Percentiles rank a stretch among this genome's conserved stretches.
phyloP scores from a whole-genome alignment of 2,329 filamentous ascomycete genomes.

The Thelonectria rubi region DNA sequence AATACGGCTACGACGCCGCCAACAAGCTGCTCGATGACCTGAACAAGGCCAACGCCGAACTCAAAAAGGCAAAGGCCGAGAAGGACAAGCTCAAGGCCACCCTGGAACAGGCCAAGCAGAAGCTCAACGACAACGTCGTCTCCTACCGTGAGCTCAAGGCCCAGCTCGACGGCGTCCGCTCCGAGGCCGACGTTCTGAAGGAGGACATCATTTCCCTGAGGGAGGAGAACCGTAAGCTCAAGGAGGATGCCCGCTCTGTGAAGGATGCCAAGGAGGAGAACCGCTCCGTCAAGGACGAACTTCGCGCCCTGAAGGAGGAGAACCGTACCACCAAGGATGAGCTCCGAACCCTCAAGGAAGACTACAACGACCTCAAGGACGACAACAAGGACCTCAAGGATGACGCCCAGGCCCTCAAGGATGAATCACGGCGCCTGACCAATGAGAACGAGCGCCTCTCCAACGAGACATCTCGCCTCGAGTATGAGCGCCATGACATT shows the following conservation, averaged over 20 bases:
- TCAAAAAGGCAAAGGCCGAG: conserved; percentile 42
- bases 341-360: conserved; percentile 38
- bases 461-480: conserved; percentile 40
- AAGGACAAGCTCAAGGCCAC: conserved; percentile 42
- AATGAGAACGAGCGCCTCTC: conserved; percentile 31
- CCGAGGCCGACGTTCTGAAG: conserved; percentile 40
- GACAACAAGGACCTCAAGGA: conserved; percentile 42
- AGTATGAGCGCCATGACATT: conserved; percentile 44
- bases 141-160: conserved; percentile 28
- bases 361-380: conserved; percentile 40
- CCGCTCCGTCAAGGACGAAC: conserved; percentile 40
- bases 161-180: conserved; percentile 40
- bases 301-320: conserved; percentile 40
- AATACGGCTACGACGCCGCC: conserved; percentile 38
- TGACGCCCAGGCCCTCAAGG: conserved; percentile 38
- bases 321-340: conserved; percentile 40
- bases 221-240: conserved; percentile 21
- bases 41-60: conserved; percentile 42
- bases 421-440: conserved; percentile 28
- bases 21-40: conserved; percentile 40
- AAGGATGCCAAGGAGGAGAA: conserved; percentile 32
- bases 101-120: conserved; percentile 43
- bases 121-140: conserved; percentile 40
- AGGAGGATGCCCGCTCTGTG: conserved; percentile 19
- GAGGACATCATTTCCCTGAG: conserved; percentile 24